Base-by-base conservation (phyloP, 164 flowering plant genomes). In the Cinnamomum chago region DNA sequence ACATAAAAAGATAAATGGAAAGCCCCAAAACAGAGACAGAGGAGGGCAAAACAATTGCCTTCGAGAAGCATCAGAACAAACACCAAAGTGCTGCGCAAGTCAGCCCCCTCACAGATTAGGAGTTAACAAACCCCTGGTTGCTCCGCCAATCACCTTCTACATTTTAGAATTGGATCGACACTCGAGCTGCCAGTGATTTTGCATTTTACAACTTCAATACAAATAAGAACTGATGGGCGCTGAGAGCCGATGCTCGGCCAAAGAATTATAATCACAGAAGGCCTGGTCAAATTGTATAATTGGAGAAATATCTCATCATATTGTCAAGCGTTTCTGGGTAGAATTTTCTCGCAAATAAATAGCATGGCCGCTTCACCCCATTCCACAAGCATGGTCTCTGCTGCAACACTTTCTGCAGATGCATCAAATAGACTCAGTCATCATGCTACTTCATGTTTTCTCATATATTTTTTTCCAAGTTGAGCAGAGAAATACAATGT, bases 311-410 rank as follows among this genome's bases (percentile, higher is more conserved):
- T 15, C 82, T 73, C 84, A 92, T 50, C 85, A 92, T 75, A 35
- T 76, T 83, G 68, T 88, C 85, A 1, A 87, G 75, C 65, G 94
- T 65, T 69, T 89, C 92, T 2, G 93, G 93, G 73, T 84, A 73
- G 81, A 92, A 92, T 71, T 92, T 92, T 74, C 94, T 84, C 1
- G 92, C 94, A 77, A 92, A 92, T 58, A 92, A 79, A 82, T 87
- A 92, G 71, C 97, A 92, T 0, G 97, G 94, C 69, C 91, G 82
- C 78, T 76, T 82, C 79, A 89, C 72, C 65, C 94, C 97, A 66
- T 92, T 92, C 97, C 97, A 90, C 65, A 88, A 30, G 79, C 97
- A 92, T 50, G 88, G 85, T 28, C 66, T 83, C 30, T 52, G 73
- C 76, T 77, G 81, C 77, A 82, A 81, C 73, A 75, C 81, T 73